These are phyloP conservation scores for Arthrobotrys sinensis DNA, from an alignment of 2,329 filamentous ascomycete species.

Conservation along the genomic window DNA sequence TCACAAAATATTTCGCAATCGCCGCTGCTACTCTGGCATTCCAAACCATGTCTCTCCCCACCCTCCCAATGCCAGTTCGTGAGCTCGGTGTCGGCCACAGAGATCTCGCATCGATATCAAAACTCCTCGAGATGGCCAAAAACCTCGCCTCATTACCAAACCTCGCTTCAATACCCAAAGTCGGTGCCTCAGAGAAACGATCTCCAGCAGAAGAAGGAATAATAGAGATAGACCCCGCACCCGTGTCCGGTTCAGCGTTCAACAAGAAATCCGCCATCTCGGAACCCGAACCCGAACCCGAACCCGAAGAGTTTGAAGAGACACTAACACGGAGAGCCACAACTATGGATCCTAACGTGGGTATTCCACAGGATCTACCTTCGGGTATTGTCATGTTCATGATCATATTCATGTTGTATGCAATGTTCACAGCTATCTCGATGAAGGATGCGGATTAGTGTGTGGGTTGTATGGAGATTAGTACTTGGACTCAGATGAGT, in stretches of 20 bases:
- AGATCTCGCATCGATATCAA: slow-evolving; percentile 30
- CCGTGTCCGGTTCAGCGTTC: slow-evolving; percentile 48
- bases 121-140: slow-evolving; percentile 29
- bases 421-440: slow-evolving; percentile 58
- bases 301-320: slow-evolving; percentile 34
- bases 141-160: slow-evolving; percentile 16
- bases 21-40: slow-evolving; percentile 39
- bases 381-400: slow-evolving; percentile 57
- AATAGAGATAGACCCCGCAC: slow-evolving; percentile 37
- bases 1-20: slow-evolving; percentile 39
- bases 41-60: slow-evolving; percentile 39
- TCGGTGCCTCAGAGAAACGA: slow-evolving; percentile 5
- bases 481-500: slow-evolving; percentile 15
- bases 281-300: slow-evolving; percentile 25
- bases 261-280: slow-evolving; percentile 46
- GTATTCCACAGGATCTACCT: slow-evolving; percentile 48
- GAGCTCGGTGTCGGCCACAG: slow-evolving; percentile 31
- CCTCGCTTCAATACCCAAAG: slow-evolving; percentile 28
- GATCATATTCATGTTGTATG: slow-evolving; percentile 57
- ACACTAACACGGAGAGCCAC: slow-evolving; percentile 25
- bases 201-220: slow-evolving; percentile 17
- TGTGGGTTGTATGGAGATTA: not conserved
- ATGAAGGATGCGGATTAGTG: slow-evolving; percentile 53
- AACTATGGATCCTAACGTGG: slow-evolving; percentile 39
- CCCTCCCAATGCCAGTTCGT: slow-evolving; percentile 16